phyloP scores from a whole-genome alignment of 768 basidiomycete species.

The Auricularia sp. region DNA sequence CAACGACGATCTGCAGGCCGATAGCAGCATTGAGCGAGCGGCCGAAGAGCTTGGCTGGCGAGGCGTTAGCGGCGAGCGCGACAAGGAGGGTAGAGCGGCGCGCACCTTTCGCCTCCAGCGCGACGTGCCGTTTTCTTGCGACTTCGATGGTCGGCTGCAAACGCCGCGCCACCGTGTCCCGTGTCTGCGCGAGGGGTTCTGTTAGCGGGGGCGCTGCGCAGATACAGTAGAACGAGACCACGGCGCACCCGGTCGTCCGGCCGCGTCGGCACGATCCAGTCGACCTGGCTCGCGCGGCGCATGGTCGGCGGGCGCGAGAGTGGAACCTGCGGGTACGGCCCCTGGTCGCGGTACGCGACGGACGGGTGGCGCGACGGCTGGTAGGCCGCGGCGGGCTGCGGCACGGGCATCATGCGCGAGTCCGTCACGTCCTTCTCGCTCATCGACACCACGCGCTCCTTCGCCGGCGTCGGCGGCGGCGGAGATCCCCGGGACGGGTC shows the following conservation, averaged over 20 bases:
- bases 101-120: neutral
- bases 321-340: neutral
- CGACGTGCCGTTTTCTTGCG: neutral
- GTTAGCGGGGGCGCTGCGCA: neutral
- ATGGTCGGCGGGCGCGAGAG: neutral
- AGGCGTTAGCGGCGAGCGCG: neutral
- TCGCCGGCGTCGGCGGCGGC: neutral
- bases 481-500: neutral
- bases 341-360: neutral
- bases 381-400: neutral
- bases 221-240: neutral
- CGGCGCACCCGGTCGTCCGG: neutral
- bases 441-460: neutral
- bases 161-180: neutral
- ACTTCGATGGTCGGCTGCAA: neutral
- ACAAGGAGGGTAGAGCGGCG: neutral
- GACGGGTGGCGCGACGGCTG: too few relatives aligned
- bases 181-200: neutral
- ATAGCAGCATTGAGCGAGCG: conserved; percentile 38
- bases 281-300: neutral
- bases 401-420: neutral
- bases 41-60: conserved; percentile 9
- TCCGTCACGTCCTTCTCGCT: neutral
- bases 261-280: neutral
- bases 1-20: conserved; percentile 50